Evolutionary conservation across 2,329 filamentous ascomycete species (phyloP).

Genomic region (Lasiodiplodia theobromae): DNA sequence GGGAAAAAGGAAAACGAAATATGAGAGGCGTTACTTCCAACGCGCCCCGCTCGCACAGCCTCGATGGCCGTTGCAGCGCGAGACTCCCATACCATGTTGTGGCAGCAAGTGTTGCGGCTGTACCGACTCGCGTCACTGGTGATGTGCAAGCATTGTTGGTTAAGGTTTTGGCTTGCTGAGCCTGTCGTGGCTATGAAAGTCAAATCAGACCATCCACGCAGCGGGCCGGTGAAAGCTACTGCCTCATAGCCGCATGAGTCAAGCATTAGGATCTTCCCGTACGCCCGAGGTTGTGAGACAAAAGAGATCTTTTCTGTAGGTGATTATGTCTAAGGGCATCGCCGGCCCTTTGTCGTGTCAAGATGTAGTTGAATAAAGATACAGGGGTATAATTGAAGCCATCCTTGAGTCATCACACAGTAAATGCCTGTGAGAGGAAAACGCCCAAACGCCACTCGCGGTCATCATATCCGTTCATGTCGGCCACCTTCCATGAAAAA

Average conservation of each 20-base stretch:
- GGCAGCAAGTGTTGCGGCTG: not conserved
- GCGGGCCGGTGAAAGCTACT: no score
- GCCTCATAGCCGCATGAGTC: not conserved
- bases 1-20: not conserved
- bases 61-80: not conserved
- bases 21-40: not conserved
- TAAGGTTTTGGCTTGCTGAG: not conserved
- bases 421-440: not conserved
- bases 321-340: constrained; percentile 3
- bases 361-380: not conserved
- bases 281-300: not conserved
- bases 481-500: not conserved
- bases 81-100: not conserved
- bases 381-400: constrained; percentile 24
- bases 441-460: not conserved
- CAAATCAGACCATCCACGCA: not conserved
- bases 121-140: not conserved
- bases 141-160: not conserved
- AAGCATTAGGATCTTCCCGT: not conserved
- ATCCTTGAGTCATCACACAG: constrained; percentile 6
- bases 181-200: not conserved
- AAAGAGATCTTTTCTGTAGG: not conserved
- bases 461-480: not conserved
- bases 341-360: not conserved
- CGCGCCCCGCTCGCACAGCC: not conserved